Evolutionary conservation across 2,329 filamentous ascomycete species (phyloP).

Genomic region (Metarhizium guizhouense): DNA sequence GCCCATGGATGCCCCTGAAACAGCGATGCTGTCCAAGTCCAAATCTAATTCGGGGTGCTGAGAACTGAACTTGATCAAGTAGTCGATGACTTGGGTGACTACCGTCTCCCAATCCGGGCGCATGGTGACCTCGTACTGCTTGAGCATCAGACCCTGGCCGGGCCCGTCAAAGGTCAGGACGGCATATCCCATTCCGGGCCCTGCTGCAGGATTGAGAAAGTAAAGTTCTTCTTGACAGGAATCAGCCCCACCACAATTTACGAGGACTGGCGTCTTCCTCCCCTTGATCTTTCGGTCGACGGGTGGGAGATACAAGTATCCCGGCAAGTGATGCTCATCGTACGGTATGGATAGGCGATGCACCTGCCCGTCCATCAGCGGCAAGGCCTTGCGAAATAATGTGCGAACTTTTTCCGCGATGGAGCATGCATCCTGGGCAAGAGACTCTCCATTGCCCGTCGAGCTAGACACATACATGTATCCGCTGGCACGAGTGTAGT

Average conservation of each 20-base stretch:
- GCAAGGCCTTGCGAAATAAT: background rate
- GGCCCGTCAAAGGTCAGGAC: conserved; percentile 36
- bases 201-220: conserved; percentile 18
- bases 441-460: background rate
- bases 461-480: conserved; percentile 1
- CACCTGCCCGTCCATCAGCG: too few species aligned
- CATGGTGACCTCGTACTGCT: conserved; percentile 17
- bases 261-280: conserved; percentile 23
- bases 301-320: conserved; percentile 26
- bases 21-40: conserved; percentile 26
- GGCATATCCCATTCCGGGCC: conserved; percentile 28
- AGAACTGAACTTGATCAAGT: conserved; percentile 11
- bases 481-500: conserved; percentile 5
- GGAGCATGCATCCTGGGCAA: background rate
- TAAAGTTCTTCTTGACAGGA: conserved; percentile 32
- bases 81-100: conserved; percentile 20
- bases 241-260: conserved; percentile 28
- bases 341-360: too few species aligned
- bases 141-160: conserved; percentile 31
- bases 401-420: background rate
- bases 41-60: conserved; percentile 18
- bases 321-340: conserved; percentile 18
- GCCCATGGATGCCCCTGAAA: conserved; percentile 31
- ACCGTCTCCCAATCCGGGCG: conserved; percentile 31
- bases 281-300: conserved; percentile 9